Base-by-base conservation (phyloP, 257 asterid species). In the Capsicum pubescens region DNA sequence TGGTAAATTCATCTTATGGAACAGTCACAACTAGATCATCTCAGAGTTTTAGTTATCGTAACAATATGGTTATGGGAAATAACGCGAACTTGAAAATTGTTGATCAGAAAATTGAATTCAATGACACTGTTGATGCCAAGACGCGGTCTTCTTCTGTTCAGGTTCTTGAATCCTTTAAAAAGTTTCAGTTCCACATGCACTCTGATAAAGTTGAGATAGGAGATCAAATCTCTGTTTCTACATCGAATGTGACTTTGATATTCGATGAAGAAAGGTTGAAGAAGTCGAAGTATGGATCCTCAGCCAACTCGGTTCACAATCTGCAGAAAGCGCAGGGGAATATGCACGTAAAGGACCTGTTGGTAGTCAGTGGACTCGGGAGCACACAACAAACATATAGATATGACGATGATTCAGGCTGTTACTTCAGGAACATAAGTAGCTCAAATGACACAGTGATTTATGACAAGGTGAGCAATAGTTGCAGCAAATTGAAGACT, bases 381-480 rank as follows among this genome's bases (percentile, higher is more conserved):
- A 91, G 92, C 87, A 92, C 92, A 3, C 92, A 91, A 72, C 99
- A 93, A 82, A 87, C 63, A 52, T 91, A 91, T 79, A 39, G 15
- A 9, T 93, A 87, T 19, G 58, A 42, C 0, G 88, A 90, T 21
- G 86, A 86, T 44, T 67, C 84, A 46, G 86, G 46, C 15, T 94
- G 98, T 84, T 95, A 94, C 80, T 87, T 74, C 48, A 93, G 99
- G 87, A 87, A 89, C 19, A 80, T 94, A 55, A 91, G 97, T 82
- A 93, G 95, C 91, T 92, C 93, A 46, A 94, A 93, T 69, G 92
- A 93, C 91, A 91, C 97, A 9, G 83, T 94, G 82, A 42, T 90
- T 36, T 89, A 86, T 54, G 95, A 94, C 74, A 70, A 92, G 61
- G 92, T 88, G 89, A 88, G 84, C 77, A 52, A 57, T 56, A 76